Base-by-base conservation (phyloP, 257 asterid species). In the Petunia axillaris region DNA sequence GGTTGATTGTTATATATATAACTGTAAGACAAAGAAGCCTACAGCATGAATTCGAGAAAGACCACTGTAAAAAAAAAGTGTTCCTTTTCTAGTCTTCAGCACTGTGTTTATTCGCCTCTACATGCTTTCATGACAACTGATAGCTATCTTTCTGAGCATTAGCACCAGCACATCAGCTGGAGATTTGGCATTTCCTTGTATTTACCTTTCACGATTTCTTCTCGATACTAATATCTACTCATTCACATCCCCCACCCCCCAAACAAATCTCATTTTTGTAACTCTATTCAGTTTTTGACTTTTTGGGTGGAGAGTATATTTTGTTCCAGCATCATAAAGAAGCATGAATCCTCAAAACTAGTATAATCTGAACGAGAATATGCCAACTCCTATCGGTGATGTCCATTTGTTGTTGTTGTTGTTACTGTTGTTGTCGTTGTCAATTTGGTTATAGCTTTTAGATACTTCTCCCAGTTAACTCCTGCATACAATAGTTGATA, bases 21-120 rank as follows among this genome's bases (percentile, higher is more conserved):
- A 2, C 25, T 73, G 6, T 5, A 48, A 35, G 62, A 5, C 1
- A 35, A 36, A 57, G 62, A 48, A 11, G 3, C 11, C 77, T 48
- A 11, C 77, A 11, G 46, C 77, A 73, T 50, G 62, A 71, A 36
- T 35, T 48, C 44, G 77, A 73, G 52, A 73, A 13, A 73, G 77
- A 35, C 46, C 77, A 48, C 8, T 38, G 3, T 50, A 9, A n/a
- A 60, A 48, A 71, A 73, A 11, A 16, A 73, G 36, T 35, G 77
- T 73, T 73, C 44, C 77, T 73, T 71, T 50, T 13, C 35, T 73
- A 50, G 77, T 73, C 62, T 73, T 35, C 77, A 73, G 62, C 62
- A 50, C 60, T 71, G 77, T n/a, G 1, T 10, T 48, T 48, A 48
- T 48, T 50, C 35, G 3, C 77, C 62, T 73, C 5, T 50, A 48